A percentile compares a stretch with the other conserved stretches of the same genome.
Conservation (phyloP, 768 basidiomycete genomes). For the Hygrophorus russula region DNA sequence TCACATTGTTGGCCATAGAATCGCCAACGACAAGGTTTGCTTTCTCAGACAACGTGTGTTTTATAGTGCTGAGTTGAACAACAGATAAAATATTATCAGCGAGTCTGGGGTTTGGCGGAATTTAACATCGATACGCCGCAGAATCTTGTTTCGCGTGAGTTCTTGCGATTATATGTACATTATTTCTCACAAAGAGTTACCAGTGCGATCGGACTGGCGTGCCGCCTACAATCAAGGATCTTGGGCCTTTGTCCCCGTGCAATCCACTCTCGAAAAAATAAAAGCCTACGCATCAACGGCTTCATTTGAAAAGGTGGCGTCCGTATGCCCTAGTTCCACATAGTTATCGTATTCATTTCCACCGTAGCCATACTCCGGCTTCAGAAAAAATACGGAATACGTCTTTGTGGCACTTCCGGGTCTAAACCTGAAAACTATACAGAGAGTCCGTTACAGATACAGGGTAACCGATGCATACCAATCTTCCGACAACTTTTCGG, state of each 20-base stretch:
- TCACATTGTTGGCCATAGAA: not conserved
- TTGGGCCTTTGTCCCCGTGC: conserved; percentile 3
- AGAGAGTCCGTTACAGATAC: not conserved
- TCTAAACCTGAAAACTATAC: not conserved
- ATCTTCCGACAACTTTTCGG: not conserved
- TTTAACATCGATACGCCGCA: not conserved
- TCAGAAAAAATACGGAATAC: conserved; percentile 1
- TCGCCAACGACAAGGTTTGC: not conserved
- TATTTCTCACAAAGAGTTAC: not conserved
- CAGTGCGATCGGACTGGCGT: conserved; percentile 1
- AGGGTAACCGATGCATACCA: not conserved
- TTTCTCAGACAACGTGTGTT: not conserved
- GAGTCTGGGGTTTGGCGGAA: not conserved
- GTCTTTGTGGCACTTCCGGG: not conserved
- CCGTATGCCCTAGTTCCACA: not conserved
- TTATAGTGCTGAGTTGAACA: not conserved
- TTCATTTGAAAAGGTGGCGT: not conserved
- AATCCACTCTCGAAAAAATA: not conserved
- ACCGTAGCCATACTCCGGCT: conserved; percentile 2
- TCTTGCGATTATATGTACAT: not conserved
- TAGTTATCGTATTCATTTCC: not conserved
- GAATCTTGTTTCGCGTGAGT: not conserved
- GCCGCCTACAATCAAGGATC: not conserved
- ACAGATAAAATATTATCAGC: not conserved
- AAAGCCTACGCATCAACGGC: not conserved